Percentiles rank a stretch among this genome's conserved stretches.
phyloP scores from a whole-genome alignment of 148 eudicot genomes.

The Arbutus unedo region DNA sequence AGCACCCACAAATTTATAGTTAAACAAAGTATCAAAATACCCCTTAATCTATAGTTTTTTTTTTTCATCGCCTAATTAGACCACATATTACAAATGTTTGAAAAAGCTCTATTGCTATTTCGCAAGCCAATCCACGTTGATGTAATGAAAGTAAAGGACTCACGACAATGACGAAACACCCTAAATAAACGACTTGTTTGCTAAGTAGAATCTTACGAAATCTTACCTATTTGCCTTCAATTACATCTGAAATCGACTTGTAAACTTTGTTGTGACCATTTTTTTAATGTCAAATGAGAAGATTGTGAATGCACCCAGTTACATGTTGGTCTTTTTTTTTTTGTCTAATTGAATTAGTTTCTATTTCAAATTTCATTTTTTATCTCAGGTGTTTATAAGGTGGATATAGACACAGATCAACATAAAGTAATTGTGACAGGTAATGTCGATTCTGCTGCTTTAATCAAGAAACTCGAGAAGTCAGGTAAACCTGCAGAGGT shows the following conservation, averaged over 20 bases:
- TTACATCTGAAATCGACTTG: not conserved
- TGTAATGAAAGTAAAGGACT: not conserved
- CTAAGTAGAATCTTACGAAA: no score
- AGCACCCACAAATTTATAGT: no score
- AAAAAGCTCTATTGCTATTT: not conserved
- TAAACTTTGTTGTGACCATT: not conserved
- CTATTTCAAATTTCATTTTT: not conserved
- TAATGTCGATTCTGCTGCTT: conserved; percentile 35
- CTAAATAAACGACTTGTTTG: no score
- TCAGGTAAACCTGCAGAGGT: conserved; percentile 74
- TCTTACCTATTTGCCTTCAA: no score
- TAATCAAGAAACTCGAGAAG: conserved; percentile 65
- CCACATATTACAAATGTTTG: not conserved
- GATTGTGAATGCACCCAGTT: not conserved
- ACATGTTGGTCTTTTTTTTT: not conserved
- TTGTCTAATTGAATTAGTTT: not conserved
- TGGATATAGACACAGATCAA: conserved; percentile 49
- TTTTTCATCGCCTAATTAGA: not conserved
- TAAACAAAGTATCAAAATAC: no score
- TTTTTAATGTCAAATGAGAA: no score
- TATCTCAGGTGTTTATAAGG: conserved; percentile 53
- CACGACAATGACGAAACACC: not conserved
- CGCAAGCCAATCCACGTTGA: not conserved
- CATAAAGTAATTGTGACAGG: conserved; percentile 55
- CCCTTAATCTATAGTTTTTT: no score